Base-by-base conservation (phyloP, 495 filamentous ascomycete genomes). In the Aspergillus affinis region DNA sequence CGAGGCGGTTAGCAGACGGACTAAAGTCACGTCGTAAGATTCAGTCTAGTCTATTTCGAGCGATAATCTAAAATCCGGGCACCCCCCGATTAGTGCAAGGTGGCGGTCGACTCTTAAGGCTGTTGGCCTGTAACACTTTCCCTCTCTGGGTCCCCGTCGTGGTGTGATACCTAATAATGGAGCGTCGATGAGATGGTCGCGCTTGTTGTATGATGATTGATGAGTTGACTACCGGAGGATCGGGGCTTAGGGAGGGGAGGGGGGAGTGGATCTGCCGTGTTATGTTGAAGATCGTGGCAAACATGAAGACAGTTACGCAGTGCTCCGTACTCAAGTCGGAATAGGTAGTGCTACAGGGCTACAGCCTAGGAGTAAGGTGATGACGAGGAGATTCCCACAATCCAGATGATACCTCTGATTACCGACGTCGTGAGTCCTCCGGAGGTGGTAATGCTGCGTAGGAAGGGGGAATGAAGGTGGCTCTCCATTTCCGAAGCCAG, bases 401-500 rank as follows among this genome's bases (percentile, higher is more conserved):
- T 32, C 29, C 29, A 32, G 10, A 32, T 32, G 29, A 32, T 32
- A 32, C 29, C 29, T 32, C 29, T 7, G 29, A 32, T 48, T 48
- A 1, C 12, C 46, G n/a, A n/a, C n/a, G 46, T 6, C 46, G 23
- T 32, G 29, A 7, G 29, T 32, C 29, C 29, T 32, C 29, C 7
- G 29, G 10, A 10, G 29, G 29, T 10, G 29, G 9, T 30, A 32
- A 29, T n/a, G 4, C 45, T 23, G 20, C 10, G 19, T 27, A 52
- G 21, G 48, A 58, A 26, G 26, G 48, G 54, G 45, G 46, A 44
- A 30, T 32, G 36, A 55, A 54, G 64, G 61, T 60, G 51, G 62
- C 53, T 61, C 49, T 29, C 58, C 51, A 45, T 51, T 65, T 68
- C 62, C 60, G 60, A 68, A 61, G 62, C 61, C 55, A 63, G 62